Conservation (phyloP, 2,329 filamentous ascomycete species). For the Zymoseptoria brevis region DNA sequence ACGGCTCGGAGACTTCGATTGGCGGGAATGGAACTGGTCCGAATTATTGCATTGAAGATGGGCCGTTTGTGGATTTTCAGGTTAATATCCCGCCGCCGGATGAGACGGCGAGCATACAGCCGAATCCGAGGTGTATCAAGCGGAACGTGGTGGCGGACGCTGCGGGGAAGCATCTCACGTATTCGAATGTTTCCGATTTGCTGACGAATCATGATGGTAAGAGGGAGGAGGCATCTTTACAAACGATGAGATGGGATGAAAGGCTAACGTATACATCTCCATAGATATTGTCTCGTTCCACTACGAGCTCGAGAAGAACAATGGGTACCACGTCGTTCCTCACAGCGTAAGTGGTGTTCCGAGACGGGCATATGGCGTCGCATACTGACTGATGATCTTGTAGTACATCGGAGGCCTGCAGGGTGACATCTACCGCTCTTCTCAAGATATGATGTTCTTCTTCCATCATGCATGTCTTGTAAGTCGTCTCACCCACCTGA, state of each 20-base stretch:
- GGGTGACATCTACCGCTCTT: slow-evolving; percentile 37
- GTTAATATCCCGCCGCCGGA: slow-evolving; percentile 9
- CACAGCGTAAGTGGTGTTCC: neutral
- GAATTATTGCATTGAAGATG: slow-evolving; percentile 46
- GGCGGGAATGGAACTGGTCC: slow-evolving; percentile 38
- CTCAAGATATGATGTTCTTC: slow-evolving; percentile 42
- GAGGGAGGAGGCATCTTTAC: neutral
- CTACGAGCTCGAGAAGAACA: neutral
- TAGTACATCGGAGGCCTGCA: slow-evolving; percentile 35
- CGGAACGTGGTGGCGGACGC: neutral
- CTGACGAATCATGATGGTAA: slow-evolving; percentile 6
- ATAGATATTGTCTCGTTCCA: neutral
- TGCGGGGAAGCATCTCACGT: slow-evolving; percentile 3
- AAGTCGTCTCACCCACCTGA: slow-evolving; percentile 36
- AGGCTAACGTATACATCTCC: too few species aligned
- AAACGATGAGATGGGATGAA: too few species aligned
- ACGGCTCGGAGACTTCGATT: slow-evolving; percentile 24
- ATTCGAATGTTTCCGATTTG: slow-evolving; percentile 6
- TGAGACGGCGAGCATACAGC: neutral
- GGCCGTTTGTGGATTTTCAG: slow-evolving; percentile 41
- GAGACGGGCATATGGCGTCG: neutral
- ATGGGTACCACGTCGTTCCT: neutral
- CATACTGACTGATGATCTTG: slow-evolving; percentile 40
- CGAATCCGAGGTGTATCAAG: slow-evolving; percentile 10
- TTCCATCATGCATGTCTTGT: slow-evolving; percentile 40